Conservation (phyloP, 495 filamentous ascomycete genomes). For the Hypoxylon fuscum region DNA sequence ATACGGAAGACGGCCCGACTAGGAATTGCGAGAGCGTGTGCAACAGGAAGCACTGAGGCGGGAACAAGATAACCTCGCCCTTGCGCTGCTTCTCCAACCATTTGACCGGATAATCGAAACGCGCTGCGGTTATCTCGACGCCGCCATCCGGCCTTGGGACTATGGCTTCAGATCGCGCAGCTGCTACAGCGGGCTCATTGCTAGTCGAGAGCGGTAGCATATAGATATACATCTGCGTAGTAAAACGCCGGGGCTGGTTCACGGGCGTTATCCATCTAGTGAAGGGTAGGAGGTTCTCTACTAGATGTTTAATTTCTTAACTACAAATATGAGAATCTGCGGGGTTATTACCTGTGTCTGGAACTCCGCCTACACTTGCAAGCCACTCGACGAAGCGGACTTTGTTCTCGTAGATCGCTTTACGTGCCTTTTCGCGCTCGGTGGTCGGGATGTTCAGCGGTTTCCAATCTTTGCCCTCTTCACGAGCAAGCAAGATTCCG, state of each 20-base stretch:
- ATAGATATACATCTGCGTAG: slow-evolving; percentile 96
- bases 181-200: slow-evolving; percentile 48
- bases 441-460: slow-evolving; percentile 66
- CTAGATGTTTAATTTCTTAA: slow-evolving; percentile 1
- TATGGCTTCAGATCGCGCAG: slow-evolving; percentile 44
- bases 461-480: slow-evolving; percentile 44
- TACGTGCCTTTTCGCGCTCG: slow-evolving; percentile 71
- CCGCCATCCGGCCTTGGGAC: slow-evolving; percentile 81
- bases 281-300: slow-evolving; percentile 78
- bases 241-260: slow-evolving; percentile 75
- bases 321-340: not conserved
- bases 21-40: slow-evolving; percentile 71
- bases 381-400: slow-evolving; percentile 75
- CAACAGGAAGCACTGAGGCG: slow-evolving; percentile 87
- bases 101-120: slow-evolving; percentile 71
- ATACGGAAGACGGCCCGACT: slow-evolving; percentile 48
- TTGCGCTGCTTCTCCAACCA: slow-evolving; percentile 72
- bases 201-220: slow-evolving; percentile 74
- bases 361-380: slow-evolving; percentile 62
- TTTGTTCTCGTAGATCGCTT: slow-evolving; percentile 67
- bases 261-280: slow-evolving; percentile 91
- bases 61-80: slow-evolving; percentile 83
- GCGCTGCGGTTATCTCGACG: slow-evolving; percentile 81
- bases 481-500: slow-evolving; percentile 81
- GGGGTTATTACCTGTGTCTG: slow-evolving; percentile 69